These are phyloP conservation scores for Physcomitrellopsis africana DNA, from an alignment of 225 moss, liverwort and hornwort species.

Conservation along the genomic window DNA sequence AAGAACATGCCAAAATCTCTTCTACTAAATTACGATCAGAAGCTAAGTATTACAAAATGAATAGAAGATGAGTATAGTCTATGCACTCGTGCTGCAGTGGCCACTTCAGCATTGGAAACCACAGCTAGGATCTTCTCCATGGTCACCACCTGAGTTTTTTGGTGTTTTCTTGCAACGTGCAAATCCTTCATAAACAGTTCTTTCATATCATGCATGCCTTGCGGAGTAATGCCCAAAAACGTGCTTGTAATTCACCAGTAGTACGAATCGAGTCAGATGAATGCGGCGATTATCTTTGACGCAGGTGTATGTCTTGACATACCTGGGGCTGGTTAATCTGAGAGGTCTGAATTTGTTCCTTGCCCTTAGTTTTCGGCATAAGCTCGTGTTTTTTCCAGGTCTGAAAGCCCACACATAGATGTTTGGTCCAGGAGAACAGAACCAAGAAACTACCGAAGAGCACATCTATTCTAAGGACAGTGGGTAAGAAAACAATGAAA, in stretches of 20 bases:
- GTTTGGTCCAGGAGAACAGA: not conserved
- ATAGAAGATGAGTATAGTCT: slow-evolving; percentile 33
- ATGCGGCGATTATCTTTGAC: not conserved
- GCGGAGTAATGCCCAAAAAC: not conserved
- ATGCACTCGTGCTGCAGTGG: slow-evolving; percentile 54
- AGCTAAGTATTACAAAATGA: slow-evolving; percentile 1
- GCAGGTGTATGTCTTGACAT: slow-evolving; percentile 11
- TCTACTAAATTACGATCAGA: slow-evolving; percentile 1
- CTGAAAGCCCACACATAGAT: slow-evolving; percentile 39
- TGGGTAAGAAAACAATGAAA: slow-evolving; percentile 12
- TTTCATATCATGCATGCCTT: slow-evolving; percentile 5
- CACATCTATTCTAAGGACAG: not conserved
- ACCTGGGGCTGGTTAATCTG: slow-evolving; percentile 49
- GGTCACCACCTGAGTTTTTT: slow-evolving; percentile 47
- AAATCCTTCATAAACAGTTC: slow-evolving; percentile 59
- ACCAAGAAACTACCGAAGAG: not conserved
- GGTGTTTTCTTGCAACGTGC: slow-evolving; percentile 78
- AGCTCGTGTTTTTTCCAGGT: slow-evolving; percentile 72
- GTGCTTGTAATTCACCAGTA: slow-evolving; percentile 10
- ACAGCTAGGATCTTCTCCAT: slow-evolving; percentile 68
- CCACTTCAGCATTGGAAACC: slow-evolving; percentile 75
- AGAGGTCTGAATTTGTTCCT: slow-evolving; percentile 43
- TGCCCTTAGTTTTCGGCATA: slow-evolving; percentile 72
- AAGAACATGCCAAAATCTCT: slow-evolving; percentile 12
- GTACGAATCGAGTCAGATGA: not conserved